phyloP scores from a whole-genome alignment of 169 alveolate genomes.

The Babesia ovata region DNA sequence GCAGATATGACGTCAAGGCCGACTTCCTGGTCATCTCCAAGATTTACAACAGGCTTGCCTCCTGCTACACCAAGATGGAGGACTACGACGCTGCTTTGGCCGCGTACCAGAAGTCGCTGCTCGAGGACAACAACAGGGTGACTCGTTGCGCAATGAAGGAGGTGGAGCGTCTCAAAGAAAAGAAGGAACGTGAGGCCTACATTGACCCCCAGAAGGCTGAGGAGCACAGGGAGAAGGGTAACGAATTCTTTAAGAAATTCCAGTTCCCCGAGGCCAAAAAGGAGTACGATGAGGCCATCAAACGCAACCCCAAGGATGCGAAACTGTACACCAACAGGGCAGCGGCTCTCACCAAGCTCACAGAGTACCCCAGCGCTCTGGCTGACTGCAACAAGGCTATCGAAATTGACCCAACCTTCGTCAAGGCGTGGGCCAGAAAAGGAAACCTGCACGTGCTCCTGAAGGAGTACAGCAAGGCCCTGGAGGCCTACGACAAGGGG shows the following conservation, averaged over 20 bases:
- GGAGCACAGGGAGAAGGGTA: conserved; percentile 89
- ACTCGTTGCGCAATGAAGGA: conserved; percentile 91
- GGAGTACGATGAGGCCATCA: conserved; percentile 96
- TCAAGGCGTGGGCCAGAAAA: conserved; percentile 95
- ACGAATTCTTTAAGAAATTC: conserved; percentile 89
- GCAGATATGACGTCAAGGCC: conserved; percentile 89
- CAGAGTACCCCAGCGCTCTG: conserved; percentile 94
- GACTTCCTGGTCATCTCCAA: conserved; percentile 86
- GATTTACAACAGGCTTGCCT: conserved; percentile 86
- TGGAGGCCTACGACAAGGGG: conserved; percentile 94
- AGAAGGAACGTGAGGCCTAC: conserved; percentile 90
- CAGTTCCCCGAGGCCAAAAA: conserved; percentile 95
- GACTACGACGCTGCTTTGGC: conserved; percentile 88
- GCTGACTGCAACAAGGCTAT: conserved; percentile 92
- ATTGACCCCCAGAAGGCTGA: conserved; percentile 95
- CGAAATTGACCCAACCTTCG: conserved; percentile 93
- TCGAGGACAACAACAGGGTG: conserved; percentile 91
- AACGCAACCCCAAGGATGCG: conserved; percentile 94
- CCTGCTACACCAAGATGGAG: conserved; percentile 83
- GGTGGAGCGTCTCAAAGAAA: conserved; percentile 90
- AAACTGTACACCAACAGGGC: conserved; percentile 96
- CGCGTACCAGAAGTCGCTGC: conserved; percentile 88
- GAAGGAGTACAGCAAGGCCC: conserved; percentile 97
- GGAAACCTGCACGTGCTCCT: conserved; percentile 91
- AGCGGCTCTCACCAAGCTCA: conserved; percentile 92